phyloP scores from a whole-genome alignment of 352 stramenopile species.

The Globisporangium barbulae region DNA sequence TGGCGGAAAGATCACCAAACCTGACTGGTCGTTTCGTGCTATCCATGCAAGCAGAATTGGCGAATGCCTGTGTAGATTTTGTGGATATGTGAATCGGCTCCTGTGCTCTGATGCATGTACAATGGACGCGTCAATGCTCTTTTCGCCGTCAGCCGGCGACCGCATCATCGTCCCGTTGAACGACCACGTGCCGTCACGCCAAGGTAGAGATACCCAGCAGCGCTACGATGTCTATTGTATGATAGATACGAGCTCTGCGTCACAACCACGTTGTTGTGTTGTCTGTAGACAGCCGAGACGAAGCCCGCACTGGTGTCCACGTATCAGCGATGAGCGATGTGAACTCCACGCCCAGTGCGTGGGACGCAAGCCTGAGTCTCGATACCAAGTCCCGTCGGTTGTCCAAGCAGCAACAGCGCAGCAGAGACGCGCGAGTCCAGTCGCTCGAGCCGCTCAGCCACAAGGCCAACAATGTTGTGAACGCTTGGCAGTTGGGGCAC shows the following conservation, averaged over 20 bases:
- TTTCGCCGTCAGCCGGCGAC: slow-evolving; percentile 1
- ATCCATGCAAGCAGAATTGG: too few relatives aligned
- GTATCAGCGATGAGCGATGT: background rate
- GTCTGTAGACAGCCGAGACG: background rate
- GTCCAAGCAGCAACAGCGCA: background rate
- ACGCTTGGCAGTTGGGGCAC: background rate
- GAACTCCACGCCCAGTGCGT: background rate
- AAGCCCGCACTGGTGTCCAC: background rate
- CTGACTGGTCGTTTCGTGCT: too few relatives aligned
- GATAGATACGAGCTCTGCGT: background rate
- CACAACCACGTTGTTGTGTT: background rate
- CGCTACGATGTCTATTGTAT: background rate
- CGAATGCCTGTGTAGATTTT: too few relatives aligned
- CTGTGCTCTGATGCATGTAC: background rate
- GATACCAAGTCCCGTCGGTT: background rate
- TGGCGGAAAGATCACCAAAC: too few relatives aligned
- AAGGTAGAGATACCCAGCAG: background rate
- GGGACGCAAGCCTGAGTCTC: background rate
- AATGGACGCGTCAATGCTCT: slow-evolving; percentile 12
- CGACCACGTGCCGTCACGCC: background rate
- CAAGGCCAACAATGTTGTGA: background rate
- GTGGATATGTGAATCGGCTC: background rate
- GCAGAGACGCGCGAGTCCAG: background rate
- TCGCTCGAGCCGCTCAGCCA: background rate
- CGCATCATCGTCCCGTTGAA: background rate